These are phyloP conservation scores for Hanseniaspora meyeri DNA, from an alignment of 805 yeast genomes.

Conservation along the genomic window DNA sequence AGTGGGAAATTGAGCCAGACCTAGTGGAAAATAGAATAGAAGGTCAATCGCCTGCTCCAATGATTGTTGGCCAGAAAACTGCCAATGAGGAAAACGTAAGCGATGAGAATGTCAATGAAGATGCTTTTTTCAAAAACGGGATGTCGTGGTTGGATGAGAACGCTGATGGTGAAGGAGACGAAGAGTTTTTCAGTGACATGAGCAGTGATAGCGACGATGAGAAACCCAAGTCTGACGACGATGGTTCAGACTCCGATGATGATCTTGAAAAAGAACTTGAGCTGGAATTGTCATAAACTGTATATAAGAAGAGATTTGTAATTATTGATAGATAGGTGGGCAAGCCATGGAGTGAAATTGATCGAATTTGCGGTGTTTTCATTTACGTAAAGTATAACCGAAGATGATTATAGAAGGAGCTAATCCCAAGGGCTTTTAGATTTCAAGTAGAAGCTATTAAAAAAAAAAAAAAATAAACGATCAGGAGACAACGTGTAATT, in stretches of 20 bases:
- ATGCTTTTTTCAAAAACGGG: conserved; percentile 14
- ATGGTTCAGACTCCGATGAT: conserved; percentile 14
- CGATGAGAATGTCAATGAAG: conserved; percentile 22
- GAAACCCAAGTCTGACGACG: conserved; percentile 12
- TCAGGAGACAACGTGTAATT: no score
- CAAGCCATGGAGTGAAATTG: no score
- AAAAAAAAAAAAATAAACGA: no score
- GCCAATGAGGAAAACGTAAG: conserved; percentile 19
- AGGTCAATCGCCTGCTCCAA: neutral
- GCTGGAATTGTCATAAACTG: neutral
- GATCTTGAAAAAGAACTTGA: conserved; percentile 13
- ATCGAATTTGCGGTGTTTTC: no score
- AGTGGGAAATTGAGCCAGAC: conserved; percentile 3
- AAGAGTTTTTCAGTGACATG: conserved; percentile 25
- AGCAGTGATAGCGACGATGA: conserved; percentile 20
- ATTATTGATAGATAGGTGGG: no score
- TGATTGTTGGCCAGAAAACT: conserved; percentile 16
- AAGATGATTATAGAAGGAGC: no score
- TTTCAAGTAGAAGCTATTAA: no score
- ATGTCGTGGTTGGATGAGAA: conserved; percentile 16
- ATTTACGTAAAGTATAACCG: no score
- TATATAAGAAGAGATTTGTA: neutral
- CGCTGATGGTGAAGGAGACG: conserved; percentile 24
- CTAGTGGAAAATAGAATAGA: conserved; percentile 4
- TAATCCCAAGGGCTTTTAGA: no score